A percentile compares a stretch with the other conserved stretches of the same genome.
Evolutionary conservation across 768 basidiomycete genomes (phyloP).

Genomic region (Suillus americanus): DNA sequence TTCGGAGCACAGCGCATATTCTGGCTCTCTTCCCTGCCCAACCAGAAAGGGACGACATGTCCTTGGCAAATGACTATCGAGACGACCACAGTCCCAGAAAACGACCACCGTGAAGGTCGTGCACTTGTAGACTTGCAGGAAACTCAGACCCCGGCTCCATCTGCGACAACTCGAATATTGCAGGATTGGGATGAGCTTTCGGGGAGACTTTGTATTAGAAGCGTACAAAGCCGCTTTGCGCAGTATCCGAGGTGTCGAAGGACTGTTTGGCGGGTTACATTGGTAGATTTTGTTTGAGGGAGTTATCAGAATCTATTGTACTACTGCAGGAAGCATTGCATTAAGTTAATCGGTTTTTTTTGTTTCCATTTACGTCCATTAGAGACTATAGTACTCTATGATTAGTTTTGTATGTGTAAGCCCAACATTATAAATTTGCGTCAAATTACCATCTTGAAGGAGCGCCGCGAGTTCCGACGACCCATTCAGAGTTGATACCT

Average conservation of each 20-base stretch:
- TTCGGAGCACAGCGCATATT: conserved; percentile 30
- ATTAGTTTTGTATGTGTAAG: background rate
- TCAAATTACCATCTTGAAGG: too few relatives aligned
- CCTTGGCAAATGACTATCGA: background rate
- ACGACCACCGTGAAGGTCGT: conserved; percentile 19
- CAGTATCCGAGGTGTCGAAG: conserved; percentile 25
- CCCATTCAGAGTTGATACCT: too few relatives aligned
- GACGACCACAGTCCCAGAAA: background rate
- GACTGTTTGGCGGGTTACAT: conserved; percentile 21
- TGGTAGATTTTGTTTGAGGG: conserved; percentile 6
- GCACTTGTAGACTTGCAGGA: conserved; percentile 25
- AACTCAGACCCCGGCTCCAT: background rate
- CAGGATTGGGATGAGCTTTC: conserved; percentile 34
- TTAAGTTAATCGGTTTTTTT: background rate
- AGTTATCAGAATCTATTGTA: background rate
- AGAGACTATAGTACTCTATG: background rate
- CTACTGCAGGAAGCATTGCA: background rate
- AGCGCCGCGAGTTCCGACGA: too few relatives aligned
- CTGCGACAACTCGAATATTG: conserved; percentile 11
- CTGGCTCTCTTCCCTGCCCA: conserved; percentile 23
- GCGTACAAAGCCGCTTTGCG: conserved; percentile 20
- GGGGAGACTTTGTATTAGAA: conserved; percentile 27
- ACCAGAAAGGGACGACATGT: background rate
- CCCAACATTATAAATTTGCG: background rate
- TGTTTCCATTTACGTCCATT: background rate